Conservation (phyloP, 2,329 filamentous ascomycete genomes). For the Fusarium sp. region DNA sequence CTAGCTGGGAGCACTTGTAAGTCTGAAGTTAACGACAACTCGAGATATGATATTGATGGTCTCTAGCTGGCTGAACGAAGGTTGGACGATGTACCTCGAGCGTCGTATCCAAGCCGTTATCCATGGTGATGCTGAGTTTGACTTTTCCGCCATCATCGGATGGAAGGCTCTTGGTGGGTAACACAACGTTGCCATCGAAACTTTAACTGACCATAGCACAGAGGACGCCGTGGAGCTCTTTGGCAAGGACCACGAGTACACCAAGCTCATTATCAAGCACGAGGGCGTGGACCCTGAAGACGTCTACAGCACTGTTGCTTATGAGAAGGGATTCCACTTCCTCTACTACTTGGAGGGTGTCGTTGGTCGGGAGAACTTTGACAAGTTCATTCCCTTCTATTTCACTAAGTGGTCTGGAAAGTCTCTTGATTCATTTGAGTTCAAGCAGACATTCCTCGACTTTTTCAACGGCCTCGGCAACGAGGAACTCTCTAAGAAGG, state of each 20-base stretch:
- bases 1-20: conserved; percentile 84
- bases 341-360: conserved; percentile 90
- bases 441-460: conserved; percentile 85
- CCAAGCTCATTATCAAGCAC: conserved; percentile 87
- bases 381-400: conserved; percentile 96
- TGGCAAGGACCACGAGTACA: conserved; percentile 89
- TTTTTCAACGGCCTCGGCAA: conserved; percentile 81
- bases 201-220: conserved; percentile 44
- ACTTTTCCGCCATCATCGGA: conserved; percentile 95
- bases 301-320: conserved; percentile 90
- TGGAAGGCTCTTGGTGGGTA: conserved; percentile 82
- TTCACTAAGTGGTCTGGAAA: conserved; percentile 86
- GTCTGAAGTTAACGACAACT: conserved; percentile 41
- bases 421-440: conserved; percentile 93
- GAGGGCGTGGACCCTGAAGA: conserved; percentile 95
- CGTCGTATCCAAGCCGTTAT: conserved; percentile 81
- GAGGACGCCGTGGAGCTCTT: conserved; percentile 82
- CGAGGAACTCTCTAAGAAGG: conserved; percentile 69
- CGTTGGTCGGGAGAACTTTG: conserved; percentile 86
- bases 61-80: conserved; percentile 74
- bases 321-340: conserved; percentile 97
- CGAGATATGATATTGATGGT: conserved; percentile 4
- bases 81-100: conserved; percentile 96
- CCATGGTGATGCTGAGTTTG: conserved; percentile 85
- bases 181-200: not conserved